Percentiles rank a stretch among this genome's conserved stretches.
Conservation (phyloP, 1,284 basidiomycete species). For the Trichosporon sp. region DNA sequence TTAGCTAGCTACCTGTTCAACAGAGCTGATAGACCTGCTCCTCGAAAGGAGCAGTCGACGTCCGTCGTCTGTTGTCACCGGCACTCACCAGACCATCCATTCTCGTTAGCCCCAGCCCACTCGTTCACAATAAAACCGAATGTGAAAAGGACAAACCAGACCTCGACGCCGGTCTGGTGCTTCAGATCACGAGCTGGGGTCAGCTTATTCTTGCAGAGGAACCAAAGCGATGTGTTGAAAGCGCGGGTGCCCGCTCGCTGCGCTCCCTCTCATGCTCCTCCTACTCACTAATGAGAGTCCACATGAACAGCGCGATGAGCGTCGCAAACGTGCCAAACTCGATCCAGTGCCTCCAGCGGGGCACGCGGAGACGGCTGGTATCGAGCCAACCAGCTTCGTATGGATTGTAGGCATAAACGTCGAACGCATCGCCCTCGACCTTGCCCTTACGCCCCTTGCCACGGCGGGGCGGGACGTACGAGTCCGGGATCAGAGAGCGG, state of each 20-base stretch:
- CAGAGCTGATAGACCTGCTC: too few species aligned
- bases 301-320: constrained; percentile 63
- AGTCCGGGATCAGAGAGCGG: constrained; percentile 69
- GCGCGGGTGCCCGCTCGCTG: too few species aligned
- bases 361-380: constrained; percentile 69
- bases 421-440: constrained; percentile 9
- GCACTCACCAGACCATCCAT: constrained; percentile 73
- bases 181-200: constrained; percentile 56
- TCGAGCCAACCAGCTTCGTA: constrained; percentile 70
- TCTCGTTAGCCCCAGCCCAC: constrained; percentile 54
- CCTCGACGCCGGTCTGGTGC: constrained; percentile 57
- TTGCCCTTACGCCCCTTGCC: constrained; percentile 9
- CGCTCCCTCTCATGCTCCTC: constrained; percentile 36
- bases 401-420: constrained; percentile 62
- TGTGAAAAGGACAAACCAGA: constrained; percentile 66
- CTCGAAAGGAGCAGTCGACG: too few species aligned
- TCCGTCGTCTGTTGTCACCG: neutral
- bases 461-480: constrained; percentile 58
- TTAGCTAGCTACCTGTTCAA: too few species aligned
- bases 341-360: constrained; percentile 68
- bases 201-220: neutral
- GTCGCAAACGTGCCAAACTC: constrained; percentile 68
- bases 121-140: constrained; percentile 67
- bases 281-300: constrained; percentile 52
- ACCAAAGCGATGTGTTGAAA: too few species aligned